Percentiles rank a stretch among this genome's conserved stretches.
These are phyloP conservation scores for Chalara sp. DNA, from an alignment of 2,329 filamentous ascomycete genomes.

Conservation along the genomic window DNA sequence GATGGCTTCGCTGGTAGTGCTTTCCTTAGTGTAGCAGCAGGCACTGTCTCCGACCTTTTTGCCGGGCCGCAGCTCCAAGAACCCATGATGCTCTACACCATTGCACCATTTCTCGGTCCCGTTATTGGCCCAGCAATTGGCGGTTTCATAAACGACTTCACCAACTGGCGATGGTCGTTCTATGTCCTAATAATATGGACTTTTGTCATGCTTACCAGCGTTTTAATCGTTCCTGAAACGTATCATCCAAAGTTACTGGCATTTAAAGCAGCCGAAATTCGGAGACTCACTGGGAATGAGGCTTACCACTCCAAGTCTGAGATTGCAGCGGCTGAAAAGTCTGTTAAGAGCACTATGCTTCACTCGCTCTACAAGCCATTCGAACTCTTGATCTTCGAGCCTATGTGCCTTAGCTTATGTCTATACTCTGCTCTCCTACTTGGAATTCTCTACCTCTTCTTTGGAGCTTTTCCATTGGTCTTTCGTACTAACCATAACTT, in stretches of 20 bases:
- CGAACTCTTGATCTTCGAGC: constrained; percentile 70
- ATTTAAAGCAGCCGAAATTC: constrained; percentile 26
- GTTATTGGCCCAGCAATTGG: constrained; percentile 56
- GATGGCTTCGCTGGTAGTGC: constrained; percentile 62
- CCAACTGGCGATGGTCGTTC: constrained; percentile 57
- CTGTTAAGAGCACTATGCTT: constrained; percentile 29
- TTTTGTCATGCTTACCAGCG: constrained; percentile 45
- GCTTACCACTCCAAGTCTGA: constrained; percentile 8
- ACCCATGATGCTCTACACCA: constrained; percentile 75
- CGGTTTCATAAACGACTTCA: constrained; percentile 73
- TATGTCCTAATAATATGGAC: constrained; percentile 57
- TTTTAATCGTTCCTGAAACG: constrained; percentile 49
- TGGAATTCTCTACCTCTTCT: constrained; percentile 82
- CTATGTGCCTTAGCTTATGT: constrained; percentile 77
- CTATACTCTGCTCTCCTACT: constrained; percentile 74
- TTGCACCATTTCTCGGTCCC: constrained; percentile 55
- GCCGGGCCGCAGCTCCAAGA: constrained; percentile 56
- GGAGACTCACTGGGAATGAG: constrained; percentile 4
- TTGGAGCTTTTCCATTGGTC: constrained; percentile 76
- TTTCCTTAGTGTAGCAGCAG: constrained; percentile 67
- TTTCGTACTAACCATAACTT: constrained; percentile 69
- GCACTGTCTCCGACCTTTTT: constrained; percentile 78
- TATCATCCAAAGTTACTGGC: constrained; percentile 50
- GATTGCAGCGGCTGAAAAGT: constrained; percentile 1
- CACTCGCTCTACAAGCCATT: constrained; percentile 59